Conservation (phyloP, 2,329 filamentous ascomycete genomes). For the Cladosporium sp. region DNA sequence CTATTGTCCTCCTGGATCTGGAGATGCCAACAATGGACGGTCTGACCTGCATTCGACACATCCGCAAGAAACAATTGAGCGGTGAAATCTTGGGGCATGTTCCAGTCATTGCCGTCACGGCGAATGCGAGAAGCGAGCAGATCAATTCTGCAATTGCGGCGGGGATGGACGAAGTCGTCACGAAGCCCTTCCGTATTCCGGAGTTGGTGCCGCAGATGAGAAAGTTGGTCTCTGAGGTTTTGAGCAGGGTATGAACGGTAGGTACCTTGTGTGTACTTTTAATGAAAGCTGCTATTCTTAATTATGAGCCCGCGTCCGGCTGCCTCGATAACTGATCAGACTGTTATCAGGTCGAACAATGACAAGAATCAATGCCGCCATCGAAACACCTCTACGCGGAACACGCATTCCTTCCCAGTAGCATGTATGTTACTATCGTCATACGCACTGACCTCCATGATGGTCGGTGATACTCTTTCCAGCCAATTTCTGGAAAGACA, state of each 20-base stretch:
- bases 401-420: neutral
- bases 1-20: conserved; percentile 72
- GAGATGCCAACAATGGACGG: conserved; percentile 85
- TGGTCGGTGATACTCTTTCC: neutral
- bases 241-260: conserved; percentile 5
- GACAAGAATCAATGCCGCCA: neutral
- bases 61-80: conserved; percentile 65
- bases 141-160: conserved; percentile 68
- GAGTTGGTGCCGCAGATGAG: conserved; percentile 40
- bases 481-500: neutral
- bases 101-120: conserved; percentile 75
- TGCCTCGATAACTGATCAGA: neutral
- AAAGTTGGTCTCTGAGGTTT: conserved; percentile 31
- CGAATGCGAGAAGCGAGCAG: conserved; percentile 73
- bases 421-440: neutral
- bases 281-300: neutral
- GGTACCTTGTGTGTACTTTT: neutral
- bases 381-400: neutral
- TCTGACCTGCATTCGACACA: conserved; percentile 67
- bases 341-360: neutral
- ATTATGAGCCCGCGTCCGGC: neutral
- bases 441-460: neutral
- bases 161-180: conserved; percentile 76
- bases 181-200: conserved; percentile 66
- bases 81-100: conserved; percentile 64